phyloP scores from a whole-genome alignment of 2,329 filamentous ascomycete species.

The Berkeleyomyces rouxiae region DNA sequence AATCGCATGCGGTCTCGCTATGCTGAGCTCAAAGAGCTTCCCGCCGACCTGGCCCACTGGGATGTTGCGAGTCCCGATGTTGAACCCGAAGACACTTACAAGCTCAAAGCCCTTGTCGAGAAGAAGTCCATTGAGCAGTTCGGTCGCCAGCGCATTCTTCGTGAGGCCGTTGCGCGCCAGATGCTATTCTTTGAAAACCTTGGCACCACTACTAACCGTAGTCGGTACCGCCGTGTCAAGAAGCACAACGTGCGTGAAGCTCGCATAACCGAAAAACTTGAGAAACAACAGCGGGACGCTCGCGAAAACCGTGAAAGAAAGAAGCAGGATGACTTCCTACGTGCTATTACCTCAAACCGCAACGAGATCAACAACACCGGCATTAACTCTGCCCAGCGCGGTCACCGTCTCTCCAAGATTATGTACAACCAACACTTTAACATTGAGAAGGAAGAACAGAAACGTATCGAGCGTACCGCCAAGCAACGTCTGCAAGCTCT shows the following conservation, averaged over 20 bases:
- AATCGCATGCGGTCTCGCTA: slow-evolving; percentile 80
- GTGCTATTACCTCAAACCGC: slow-evolving; percentile 69
- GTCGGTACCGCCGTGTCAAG: slow-evolving; percentile 84
- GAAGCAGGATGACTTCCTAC: slow-evolving; percentile 85
- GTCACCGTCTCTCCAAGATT: slow-evolving; percentile 71
- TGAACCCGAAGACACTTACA: slow-evolving; percentile 63
- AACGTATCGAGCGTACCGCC: slow-evolving; percentile 88
- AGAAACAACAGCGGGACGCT: slow-evolving; percentile 95
- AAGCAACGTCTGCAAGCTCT: slow-evolving; percentile 98
- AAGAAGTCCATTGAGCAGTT: slow-evolving; percentile 84
- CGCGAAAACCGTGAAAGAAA: slow-evolving; percentile 94
- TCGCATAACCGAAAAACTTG: slow-evolving; percentile 92
- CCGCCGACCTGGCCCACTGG: slow-evolving; percentile 76
- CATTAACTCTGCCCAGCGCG: slow-evolving; percentile 51
- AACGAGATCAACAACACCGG: slow-evolving; percentile 58
- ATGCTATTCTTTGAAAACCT: slow-evolving; percentile 95
- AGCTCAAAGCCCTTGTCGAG: slow-evolving; percentile 83
- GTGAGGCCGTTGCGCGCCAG: slow-evolving; percentile 73
- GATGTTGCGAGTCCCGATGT: slow-evolving; percentile 54
- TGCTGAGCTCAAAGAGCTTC: slow-evolving; percentile 64
- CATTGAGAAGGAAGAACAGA: slow-evolving; percentile 98
- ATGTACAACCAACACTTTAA: slow-evolving; percentile 85
- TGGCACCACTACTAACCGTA: slow-evolving; percentile 90
- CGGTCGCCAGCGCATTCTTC: slow-evolving; percentile 69
- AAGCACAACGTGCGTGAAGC: slow-evolving; percentile 93